Base-by-base conservation (phyloP, 331 rosid genomes). In the Prunus yedoensis region DNA sequence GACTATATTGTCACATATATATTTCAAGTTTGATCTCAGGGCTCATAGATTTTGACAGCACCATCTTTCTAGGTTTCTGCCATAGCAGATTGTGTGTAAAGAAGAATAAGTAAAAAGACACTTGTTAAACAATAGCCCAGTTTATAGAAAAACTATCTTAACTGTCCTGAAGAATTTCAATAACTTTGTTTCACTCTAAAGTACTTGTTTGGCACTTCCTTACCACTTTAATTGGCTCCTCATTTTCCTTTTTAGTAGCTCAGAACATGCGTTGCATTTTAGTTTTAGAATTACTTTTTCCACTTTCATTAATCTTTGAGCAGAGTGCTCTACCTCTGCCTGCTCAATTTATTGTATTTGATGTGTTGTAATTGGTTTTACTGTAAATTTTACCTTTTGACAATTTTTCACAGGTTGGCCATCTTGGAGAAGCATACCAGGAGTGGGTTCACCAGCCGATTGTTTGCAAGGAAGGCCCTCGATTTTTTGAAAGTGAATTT, bases 401-500 rank as follows among this genome's bases (percentile, higher is more conserved):
- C 80, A 60, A 49, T 77, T 49, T 79, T 74, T 77, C 69, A 18
- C 68, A 95, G 99, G 99, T 95, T 61, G 99, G 99, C 60, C 89
- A 95, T 87, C 97, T 95, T 56, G 97, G 92, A 72, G 97, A 89
- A 87, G 88, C 78, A 75, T 95, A 95, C 80, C 88, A 95, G 71
- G 98, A 95, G 71, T 95, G 99, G 99, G 89, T 92, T 74, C 99
- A 95, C 87, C 97, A 90, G 79, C 97, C 97, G 4, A 95, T 95
- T 73, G 88, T 91, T 57, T 67, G 90, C 90, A 91, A 85, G 83
- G 99, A 92, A 84, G 86, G 91, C 23, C 99, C 99, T 67, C 97
- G 97, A 28, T 95, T 84, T 81, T 95, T 95, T 46, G 86, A 92
- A 73, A 95, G 80, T 50, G 93, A 92, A 65, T 35, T 95, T 72